A percentile compares a stretch with the other conserved stretches of the same genome.
These are phyloP conservation scores for Ogataea glucozyma DNA, from an alignment of 805 yeast genomes.

Conservation along the genomic window DNA sequence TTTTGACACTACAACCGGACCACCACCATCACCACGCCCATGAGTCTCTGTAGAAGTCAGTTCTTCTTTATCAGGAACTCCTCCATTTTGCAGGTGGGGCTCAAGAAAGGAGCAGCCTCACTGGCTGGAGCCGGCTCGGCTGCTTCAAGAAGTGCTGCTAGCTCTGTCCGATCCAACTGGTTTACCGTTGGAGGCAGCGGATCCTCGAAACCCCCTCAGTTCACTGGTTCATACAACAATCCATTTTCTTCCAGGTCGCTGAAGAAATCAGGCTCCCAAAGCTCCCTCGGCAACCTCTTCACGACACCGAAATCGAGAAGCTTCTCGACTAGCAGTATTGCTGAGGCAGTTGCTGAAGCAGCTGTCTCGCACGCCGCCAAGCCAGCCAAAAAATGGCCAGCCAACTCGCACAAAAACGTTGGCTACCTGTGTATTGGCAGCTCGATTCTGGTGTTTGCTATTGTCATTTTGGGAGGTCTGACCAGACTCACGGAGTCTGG, in stretches of 20 bases:
- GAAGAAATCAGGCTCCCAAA: too few relatives aligned
- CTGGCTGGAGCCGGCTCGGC: too few relatives aligned
- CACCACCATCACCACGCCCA: conserved; percentile 4
- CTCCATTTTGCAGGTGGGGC: conserved; percentile 39
- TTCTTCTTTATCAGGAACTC: conserved; percentile 60
- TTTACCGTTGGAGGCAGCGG: background rate
- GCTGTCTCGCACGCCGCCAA: background rate
- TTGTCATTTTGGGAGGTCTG: conserved; percentile 94
- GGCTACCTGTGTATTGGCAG: conserved; percentile 90
- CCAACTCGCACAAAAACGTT: conserved; percentile 56
- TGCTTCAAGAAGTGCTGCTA: too few relatives aligned
- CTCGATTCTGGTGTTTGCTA: conserved; percentile 87
- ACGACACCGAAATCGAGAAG: conserved; percentile 8
- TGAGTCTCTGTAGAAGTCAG: conserved; percentile 50
- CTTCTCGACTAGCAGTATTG: conserved; percentile 18
- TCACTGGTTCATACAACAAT: too few relatives aligned
- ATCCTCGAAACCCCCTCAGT: too few relatives aligned
- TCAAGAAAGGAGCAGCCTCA: conserved; percentile 16
- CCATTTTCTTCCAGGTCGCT: too few relatives aligned
- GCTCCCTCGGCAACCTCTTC: too few relatives aligned
- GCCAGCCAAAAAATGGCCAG: conserved; percentile 34
- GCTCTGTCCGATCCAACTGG: too few relatives aligned
- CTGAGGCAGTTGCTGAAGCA: conserved; percentile 1
- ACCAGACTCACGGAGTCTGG: conserved; percentile 97
- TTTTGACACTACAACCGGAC: background rate